Base-by-base conservation (phyloP, 1,284 basidiomycete species). In the Cryptococcus wingfieldii region DNA sequence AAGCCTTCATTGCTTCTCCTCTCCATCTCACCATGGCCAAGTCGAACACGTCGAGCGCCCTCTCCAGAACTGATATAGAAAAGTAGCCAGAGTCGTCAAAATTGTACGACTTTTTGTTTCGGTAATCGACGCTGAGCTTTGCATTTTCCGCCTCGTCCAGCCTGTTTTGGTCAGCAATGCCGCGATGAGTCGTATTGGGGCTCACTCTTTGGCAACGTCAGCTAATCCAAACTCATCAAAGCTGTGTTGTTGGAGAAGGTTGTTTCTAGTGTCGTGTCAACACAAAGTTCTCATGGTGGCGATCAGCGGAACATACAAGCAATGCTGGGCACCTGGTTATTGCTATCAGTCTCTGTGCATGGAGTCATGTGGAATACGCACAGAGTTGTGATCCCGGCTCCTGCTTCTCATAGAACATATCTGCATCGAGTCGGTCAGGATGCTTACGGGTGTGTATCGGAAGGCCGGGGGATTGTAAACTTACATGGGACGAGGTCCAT, bases 71-170 rank as follows among this genome's bases (percentile, higher is more conserved):
- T 2, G 69, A 68, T 27, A 71, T 69, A 4, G 90, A 92, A 76
- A 94, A 94, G 75, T 89, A 94, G 1, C 90, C 90, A 85, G 89
- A 89, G 71, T 93, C 90, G 65, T 93, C 90, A 86, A 91, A 90
- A 71, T 95, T 94, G 51, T 82, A 83, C 69, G 76, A 77, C 83
- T 89, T 68, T 47, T 69, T 66, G 4, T 76, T 76, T 50, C 72
- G 54, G 54, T 71, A 53, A 53, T 67, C 18, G 47, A 56, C 47
- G n/a, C 67, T 63, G 12, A 75, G 61, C 4, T 66, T 63, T 9
- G 72, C 74, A 44, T 77, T 76, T 55, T 77, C 75, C 8, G 77
- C 79, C 42, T 79, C 74, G 57, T 81, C 78, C n/a, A 80, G 78
- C n/a, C 75, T 72, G 51, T 65, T 19, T 14, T 13, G 42, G 45